Conservation (phyloP, 2,329 filamentous ascomycete genomes). For the Proliferodiscus dingleyae region DNA sequence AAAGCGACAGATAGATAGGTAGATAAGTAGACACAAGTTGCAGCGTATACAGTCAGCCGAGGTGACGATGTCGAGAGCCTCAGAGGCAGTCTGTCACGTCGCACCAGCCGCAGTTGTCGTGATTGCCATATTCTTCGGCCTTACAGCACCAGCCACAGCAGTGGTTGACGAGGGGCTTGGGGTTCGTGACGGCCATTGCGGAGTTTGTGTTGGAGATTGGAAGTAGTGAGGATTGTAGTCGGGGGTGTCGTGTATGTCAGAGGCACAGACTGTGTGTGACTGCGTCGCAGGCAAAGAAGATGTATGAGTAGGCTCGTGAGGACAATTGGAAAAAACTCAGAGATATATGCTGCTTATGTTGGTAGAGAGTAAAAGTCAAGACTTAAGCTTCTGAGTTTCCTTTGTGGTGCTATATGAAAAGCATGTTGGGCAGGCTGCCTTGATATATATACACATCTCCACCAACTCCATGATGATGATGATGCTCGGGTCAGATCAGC, state of each 20-base stretch:
- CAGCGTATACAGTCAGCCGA: too few species aligned
- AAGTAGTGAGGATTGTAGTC: neutral
- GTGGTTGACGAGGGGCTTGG: conserved; percentile 41
- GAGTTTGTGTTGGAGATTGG: neutral
- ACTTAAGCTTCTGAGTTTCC: conserved; percentile 5
- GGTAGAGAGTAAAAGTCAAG: neutral
- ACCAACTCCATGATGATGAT: too few species aligned
- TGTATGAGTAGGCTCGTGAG: too few species aligned
- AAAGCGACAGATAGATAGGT: neutral
- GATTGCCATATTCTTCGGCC: conserved; percentile 44
- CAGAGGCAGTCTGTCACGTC: conserved; percentile 36
- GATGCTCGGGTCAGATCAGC: too few species aligned
- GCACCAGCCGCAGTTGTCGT: conserved; percentile 47
- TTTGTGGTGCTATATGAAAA: conserved; percentile 4
- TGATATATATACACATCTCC: too few species aligned
- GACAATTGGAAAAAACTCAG: too few species aligned
- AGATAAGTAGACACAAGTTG: too few species aligned
- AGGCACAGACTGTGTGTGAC: too few species aligned
- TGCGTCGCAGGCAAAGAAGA: too few species aligned
- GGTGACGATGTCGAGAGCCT: conserved; percentile 1
- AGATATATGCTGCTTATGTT: neutral
- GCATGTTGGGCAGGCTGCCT: neutral
- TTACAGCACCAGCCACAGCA: conserved; percentile 51
- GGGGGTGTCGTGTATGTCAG: neutral
- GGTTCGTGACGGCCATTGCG: conserved; percentile 40